Evolutionary conservation across 495 filamentous ascomycete species (phyloP), one percentile per base, ranked within the genome.

Genomic region (Aspergillus carlsbadensis): DNA sequence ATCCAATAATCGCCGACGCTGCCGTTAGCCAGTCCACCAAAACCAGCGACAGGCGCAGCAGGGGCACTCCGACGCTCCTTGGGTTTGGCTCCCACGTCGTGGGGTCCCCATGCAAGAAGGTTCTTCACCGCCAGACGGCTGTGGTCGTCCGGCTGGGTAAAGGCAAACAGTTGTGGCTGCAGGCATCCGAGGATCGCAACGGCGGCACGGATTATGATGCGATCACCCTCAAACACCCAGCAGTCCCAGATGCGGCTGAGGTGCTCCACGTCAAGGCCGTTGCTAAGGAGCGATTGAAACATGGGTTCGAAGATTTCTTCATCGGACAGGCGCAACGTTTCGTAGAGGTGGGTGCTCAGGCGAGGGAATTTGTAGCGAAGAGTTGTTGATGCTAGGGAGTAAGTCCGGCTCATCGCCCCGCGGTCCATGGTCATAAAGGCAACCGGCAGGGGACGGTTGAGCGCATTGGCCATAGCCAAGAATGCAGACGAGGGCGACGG

Each of bases 191-290:
- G 70, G 31, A 90, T 66, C 3, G 87, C 94, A 5, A 97, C 84
- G 0, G 83, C 88, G 0, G 89, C 85, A 2, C 93, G 81, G 20
- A 97, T 84, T 10, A 96, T 76, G 13, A 91, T 79, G 8, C 83
- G 79, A 62, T 98, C 94, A 3, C 92, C 92, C 67, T 98, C 94
- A 55, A 98, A 96, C 2, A 93, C 87, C 75, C 91, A 94, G 22
- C 96, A 88, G 65, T 98, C 94, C 91, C 91, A 97, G 4, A 98
- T 76, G 10, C 94, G 81, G 26, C 85, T 85, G 11, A 84, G 84
- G 49, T 87, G 81, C 59, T 96, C 93, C 3, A 96, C 71, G n/a
- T 78, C 74, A 3, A 87, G 71, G 13, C 77, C 74, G 54, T 78
- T 76, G 5, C 80, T 79, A 51, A 87, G 81, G 17, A 87, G 71